Evolutionary conservation across 257 asterid species (phyloP), one percentile per base, ranked within the genome.

Genomic region (Solanum dulcamara): DNA sequence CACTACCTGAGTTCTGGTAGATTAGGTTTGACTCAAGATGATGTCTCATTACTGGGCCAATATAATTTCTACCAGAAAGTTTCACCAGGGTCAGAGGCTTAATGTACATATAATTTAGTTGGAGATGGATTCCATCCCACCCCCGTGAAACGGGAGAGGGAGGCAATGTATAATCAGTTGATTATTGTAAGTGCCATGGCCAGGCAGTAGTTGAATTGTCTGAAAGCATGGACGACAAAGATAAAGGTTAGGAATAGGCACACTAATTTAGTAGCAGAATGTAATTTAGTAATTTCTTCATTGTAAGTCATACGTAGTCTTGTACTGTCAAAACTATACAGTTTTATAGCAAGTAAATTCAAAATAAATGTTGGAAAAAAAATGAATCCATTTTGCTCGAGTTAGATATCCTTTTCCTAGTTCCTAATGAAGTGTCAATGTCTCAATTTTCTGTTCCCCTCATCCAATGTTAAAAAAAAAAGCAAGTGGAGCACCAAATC

Each of bases 1-100:
- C 97, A 97, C 89, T 97, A 97, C 88, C 87, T 97, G 92, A 92
- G 91, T 87, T 90, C 93, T 70, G 97, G 98, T 85, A 48, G 92
- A 32, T 87, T 89, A 85, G 85, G 92, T 84, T 83, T 97, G 91
- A 92, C 97, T 50, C 60, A 92, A 1, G 95, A 92, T 62, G 95
- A 95, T 88, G 90, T 94, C 83, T 89, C 93, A 14, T 84, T 88
- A 91, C 94, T 97, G 83, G 87, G 88, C 51, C 88, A 80, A 85
- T 91, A 87, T 86, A 91, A 88, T 89, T 82, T 89, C 88, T 89
- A 84, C 86, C 84, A 67, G 50, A 87, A 90, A 50, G 87, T 17
- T 68, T 68, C 88, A 50, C 42, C 89, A 85, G 86, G 68, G 50
- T 75, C 48, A n/a, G 85, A 35, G 85, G 79, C 62, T 60, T 66